phyloP scores from a whole-genome alignment of 495 filamentous ascomycete species.

The Aspergillus hancockii region DNA sequence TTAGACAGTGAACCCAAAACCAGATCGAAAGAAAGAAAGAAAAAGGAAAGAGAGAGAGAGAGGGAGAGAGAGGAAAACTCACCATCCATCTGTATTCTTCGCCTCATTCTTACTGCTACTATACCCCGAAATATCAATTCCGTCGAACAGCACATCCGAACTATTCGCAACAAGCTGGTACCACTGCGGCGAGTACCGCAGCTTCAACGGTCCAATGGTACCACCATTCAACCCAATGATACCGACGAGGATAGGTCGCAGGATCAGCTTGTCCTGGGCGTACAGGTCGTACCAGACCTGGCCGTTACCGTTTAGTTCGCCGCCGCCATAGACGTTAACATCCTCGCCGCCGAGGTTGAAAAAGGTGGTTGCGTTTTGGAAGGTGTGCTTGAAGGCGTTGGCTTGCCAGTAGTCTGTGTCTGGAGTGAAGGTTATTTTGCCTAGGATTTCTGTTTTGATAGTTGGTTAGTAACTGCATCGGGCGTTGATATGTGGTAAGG shows the following conservation, averaged over 20 bases:
- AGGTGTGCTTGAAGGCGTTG: slow-evolving; percentile 58
- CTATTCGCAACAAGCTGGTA: slow-evolving; percentile 67
- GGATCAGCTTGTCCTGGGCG: slow-evolving; percentile 52
- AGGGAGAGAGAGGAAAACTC: background rate
- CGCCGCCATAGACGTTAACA: slow-evolving; percentile 67
- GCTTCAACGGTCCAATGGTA: slow-evolving; percentile 59
- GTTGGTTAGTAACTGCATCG: slow-evolving; percentile 1
- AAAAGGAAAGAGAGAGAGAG: background rate
- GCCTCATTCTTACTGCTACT: slow-evolving; percentile 53
- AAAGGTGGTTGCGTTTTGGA: slow-evolving; percentile 68
- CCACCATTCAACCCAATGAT: slow-evolving; percentile 64
- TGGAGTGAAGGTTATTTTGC: slow-evolving; percentile 59
- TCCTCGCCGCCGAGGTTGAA: slow-evolving; percentile 69
- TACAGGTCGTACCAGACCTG: slow-evolving; percentile 72
- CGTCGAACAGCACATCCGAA: slow-evolving; percentile 64
- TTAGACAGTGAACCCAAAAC: background rate
- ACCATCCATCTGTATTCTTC: slow-evolving; percentile 71
- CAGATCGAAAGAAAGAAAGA: background rate
- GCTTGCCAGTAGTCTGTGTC: slow-evolving; percentile 69
- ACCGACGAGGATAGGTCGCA: slow-evolving; percentile 62
- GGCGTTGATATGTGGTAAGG: slow-evolving; percentile 1
- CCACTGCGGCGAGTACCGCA: slow-evolving; percentile 66
- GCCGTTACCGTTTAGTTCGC: slow-evolving; percentile 65
- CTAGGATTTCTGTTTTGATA: slow-evolving; percentile 49
- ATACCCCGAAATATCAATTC: slow-evolving; percentile 61